These are phyloP conservation scores for Serendipita sp. DNA, from an alignment of 768 basidiomycete genomes.

Conservation along the genomic window DNA sequence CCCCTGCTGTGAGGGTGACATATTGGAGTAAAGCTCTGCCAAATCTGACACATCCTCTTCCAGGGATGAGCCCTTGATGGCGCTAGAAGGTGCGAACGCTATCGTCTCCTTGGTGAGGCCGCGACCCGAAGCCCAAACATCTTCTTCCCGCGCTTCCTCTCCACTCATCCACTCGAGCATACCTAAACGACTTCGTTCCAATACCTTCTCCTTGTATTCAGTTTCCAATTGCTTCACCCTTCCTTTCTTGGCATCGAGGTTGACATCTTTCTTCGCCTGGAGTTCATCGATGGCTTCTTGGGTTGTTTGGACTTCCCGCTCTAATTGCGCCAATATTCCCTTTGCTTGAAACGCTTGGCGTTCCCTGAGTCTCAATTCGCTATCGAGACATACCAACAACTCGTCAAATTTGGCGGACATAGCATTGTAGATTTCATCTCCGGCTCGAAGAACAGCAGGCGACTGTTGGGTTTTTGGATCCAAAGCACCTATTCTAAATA, in stretches of 20 bases:
- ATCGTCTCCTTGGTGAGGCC: background rate
- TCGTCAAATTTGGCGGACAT: constrained; percentile 1
- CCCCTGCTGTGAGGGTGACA: background rate
- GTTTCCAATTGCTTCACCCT: background rate
- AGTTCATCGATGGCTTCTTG: background rate
- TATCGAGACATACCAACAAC: constrained; percentile 1
- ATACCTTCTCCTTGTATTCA: background rate
- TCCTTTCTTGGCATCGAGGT: background rate
- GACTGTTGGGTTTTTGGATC: background rate
- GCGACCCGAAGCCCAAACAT: background rate
- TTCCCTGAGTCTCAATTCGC: background rate
- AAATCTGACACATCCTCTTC: background rate
- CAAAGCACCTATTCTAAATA: constrained; percentile 4
- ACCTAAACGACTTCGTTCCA: background rate
- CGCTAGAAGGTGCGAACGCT: background rate
- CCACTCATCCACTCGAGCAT: background rate
- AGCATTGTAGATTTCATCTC: background rate
- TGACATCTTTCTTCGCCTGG: background rate
- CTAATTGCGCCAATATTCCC: constrained; percentile 2
- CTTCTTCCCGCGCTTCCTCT: background rate
- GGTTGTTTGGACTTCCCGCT: constrained; percentile 2
- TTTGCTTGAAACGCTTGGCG: background rate
- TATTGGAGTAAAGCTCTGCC: background rate
- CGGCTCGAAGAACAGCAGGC: background rate
- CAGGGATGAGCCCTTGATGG: background rate